phyloP scores from a whole-genome alignment of 192 early-diverging fungal genomes.

The Lunasporangiospora selenospora region DNA sequence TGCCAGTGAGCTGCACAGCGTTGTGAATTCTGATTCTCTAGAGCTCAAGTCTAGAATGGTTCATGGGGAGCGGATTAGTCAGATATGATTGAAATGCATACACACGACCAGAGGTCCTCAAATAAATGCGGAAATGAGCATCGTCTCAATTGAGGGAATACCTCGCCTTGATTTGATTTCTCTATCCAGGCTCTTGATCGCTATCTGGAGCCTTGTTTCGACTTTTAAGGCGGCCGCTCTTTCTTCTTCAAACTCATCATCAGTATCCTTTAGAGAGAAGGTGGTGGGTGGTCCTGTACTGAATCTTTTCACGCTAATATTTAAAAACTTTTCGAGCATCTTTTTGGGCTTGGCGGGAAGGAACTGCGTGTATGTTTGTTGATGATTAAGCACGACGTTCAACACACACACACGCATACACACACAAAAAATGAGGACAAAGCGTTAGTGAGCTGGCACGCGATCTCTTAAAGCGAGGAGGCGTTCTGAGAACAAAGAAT shows the following conservation, averaged over 20 bases:
- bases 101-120: too few species aligned
- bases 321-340: slow-evolving; percentile 29
- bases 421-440: not conserved
- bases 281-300: slow-evolving; percentile 11
- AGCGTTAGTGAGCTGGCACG: not conserved
- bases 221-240: slow-evolving; percentile 3
- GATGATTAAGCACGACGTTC: not conserved
- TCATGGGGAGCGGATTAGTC: too few species aligned
- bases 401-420: not conserved
- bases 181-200: slow-evolving; percentile 34
- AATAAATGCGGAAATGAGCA: too few species aligned
- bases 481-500: not conserved
- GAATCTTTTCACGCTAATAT: slow-evolving; percentile 39
- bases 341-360: slow-evolving; percentile 46
- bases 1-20: slow-evolving; percentile 23
- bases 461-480: not conserved
- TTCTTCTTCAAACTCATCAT: slow-evolving; percentile 47
- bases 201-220: slow-evolving; percentile 30
- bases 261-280: slow-evolving; percentile 26
- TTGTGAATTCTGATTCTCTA: slow-evolving; percentile 39
- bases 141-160: not conserved
- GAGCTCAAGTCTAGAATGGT: slow-evolving; percentile 35
- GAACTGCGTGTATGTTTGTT: slow-evolving; percentile 17
- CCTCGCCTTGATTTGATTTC: slow-evolving; percentile 44
- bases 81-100: too few species aligned